phyloP scores from a whole-genome alignment of 2,329 filamentous ascomycete genomes.

The Fusarium citri region DNA sequence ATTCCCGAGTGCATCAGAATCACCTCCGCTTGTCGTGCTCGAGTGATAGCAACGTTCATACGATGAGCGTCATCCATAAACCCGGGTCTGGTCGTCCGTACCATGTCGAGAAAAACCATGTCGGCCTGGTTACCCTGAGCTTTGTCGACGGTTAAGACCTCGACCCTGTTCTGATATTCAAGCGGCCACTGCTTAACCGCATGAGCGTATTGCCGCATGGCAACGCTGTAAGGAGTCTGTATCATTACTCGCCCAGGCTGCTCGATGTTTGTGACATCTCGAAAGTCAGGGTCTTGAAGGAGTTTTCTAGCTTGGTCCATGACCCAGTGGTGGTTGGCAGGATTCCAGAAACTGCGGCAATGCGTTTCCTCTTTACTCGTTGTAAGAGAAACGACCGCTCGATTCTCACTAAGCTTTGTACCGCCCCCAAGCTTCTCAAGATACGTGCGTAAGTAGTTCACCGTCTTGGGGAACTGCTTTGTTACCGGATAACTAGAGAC shows the following conservation, averaged over 20 bases:
- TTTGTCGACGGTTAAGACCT: conserved; percentile 59
- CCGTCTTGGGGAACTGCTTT: conserved; percentile 45
- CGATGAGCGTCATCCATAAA: conserved; percentile 60
- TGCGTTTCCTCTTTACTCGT: conserved; percentile 44
- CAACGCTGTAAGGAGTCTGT: conserved; percentile 57
- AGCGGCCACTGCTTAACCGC: conserved; percentile 46
- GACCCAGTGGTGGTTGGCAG: conserved; percentile 53
- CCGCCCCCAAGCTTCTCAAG: conserved; percentile 45
- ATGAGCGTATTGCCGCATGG: conserved; percentile 51
- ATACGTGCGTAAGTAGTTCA: conserved; percentile 46
- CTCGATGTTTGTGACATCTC: conserved; percentile 39
- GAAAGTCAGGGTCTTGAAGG: conserved; percentile 49
- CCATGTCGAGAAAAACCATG: conserved; percentile 60
- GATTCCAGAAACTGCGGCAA: conserved; percentile 56
- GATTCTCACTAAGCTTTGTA: conserved; percentile 48
- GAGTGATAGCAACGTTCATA: conserved; percentile 60
- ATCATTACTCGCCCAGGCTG: conserved; percentile 56
- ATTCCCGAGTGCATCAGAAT: conserved; percentile 58
- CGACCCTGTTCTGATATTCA: conserved; percentile 49
- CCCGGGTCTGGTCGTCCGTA: conserved; percentile 52
- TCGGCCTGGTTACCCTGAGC: conserved; percentile 62
- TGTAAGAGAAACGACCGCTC: conserved; percentile 51
- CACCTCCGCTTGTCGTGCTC: conserved; percentile 59
- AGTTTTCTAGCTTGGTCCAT: conserved; percentile 49
- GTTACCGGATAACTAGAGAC: conserved; percentile 44